phyloP scores from a whole-genome alignment of 2,329 filamentous ascomycete species.

The Botrytis fabae region DNA sequence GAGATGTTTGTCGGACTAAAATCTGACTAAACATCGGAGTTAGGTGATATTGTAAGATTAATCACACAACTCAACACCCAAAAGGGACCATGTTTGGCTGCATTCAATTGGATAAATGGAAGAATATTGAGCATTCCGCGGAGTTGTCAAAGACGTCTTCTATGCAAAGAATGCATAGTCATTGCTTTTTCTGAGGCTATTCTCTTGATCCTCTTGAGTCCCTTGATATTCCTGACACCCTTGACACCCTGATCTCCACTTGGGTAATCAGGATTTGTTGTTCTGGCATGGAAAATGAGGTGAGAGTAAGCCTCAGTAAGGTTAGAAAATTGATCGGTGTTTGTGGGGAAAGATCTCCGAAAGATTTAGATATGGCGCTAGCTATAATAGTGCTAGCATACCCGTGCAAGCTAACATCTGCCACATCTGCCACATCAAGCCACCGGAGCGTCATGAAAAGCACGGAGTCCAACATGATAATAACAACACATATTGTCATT shows the following conservation, averaged over 20 bases:
- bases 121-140: conserved; percentile 4
- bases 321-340: conserved; percentile 3
- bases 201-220: background rate
- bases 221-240: too few species aligned
- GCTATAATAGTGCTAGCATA: background rate
- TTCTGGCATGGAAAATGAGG: background rate
- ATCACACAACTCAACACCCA: background rate
- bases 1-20: conserved; percentile 21
- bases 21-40: conserved; percentile 19
- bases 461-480: background rate
- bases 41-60: conserved; percentile 16
- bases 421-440: background rate
- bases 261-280: background rate
- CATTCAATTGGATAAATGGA: background rate
- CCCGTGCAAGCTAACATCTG: background rate
- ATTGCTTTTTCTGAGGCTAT: background rate
- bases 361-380: background rate
- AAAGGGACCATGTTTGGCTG: background rate
- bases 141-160: background rate
- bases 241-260: background rate
- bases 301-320: background rate
- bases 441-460: background rate
- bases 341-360: conserved; percentile 14
- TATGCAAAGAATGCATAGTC: background rate
- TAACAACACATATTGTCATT: background rate